phyloP scores from a whole-genome alignment of 176 grass and related monocot species.

The Lolium rigidum region DNA sequence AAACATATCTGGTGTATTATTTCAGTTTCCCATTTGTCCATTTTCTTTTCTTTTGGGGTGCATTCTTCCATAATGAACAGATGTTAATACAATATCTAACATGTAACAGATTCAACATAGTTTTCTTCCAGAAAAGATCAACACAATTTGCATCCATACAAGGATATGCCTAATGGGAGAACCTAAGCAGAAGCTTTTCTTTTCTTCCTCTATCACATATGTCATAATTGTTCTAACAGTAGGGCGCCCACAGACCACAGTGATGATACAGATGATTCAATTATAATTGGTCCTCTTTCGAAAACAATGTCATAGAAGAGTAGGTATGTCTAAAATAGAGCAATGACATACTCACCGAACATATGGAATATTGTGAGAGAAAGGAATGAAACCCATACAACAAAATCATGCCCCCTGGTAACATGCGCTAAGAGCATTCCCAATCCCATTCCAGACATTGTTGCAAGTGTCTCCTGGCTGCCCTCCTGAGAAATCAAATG shows the following conservation, averaged over 20 bases:
- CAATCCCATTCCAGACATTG: constrained; percentile 88
- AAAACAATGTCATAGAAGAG: background rate
- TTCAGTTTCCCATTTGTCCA: background rate
- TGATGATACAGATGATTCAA: background rate
- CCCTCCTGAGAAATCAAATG: constrained; percentile 70
- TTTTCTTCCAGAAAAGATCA: constrained; percentile 13
- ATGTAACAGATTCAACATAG: background rate
- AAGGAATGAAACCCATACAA: constrained; percentile 83
- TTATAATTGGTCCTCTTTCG: background rate
- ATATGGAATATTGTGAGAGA: constrained; percentile 94
- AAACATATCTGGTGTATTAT: constrained; percentile 2
- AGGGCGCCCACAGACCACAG: background rate
- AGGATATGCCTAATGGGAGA: background rate
- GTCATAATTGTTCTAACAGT: background rate
- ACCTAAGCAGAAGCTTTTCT: background rate
- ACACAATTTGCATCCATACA: background rate
- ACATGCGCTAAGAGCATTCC: constrained; percentile 90
- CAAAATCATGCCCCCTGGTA: constrained; percentile 76
- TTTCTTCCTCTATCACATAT: constrained; percentile 22
- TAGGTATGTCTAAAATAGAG: background rate
- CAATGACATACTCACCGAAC: constrained; percentile 68
- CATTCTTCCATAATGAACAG: background rate
- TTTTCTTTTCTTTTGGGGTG: background rate
- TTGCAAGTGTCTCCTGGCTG: constrained; percentile 97
- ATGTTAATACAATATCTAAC: background rate